Conservation (phyloP, 495 filamentous ascomycete genomes). For the Penicillium soppii region DNA sequence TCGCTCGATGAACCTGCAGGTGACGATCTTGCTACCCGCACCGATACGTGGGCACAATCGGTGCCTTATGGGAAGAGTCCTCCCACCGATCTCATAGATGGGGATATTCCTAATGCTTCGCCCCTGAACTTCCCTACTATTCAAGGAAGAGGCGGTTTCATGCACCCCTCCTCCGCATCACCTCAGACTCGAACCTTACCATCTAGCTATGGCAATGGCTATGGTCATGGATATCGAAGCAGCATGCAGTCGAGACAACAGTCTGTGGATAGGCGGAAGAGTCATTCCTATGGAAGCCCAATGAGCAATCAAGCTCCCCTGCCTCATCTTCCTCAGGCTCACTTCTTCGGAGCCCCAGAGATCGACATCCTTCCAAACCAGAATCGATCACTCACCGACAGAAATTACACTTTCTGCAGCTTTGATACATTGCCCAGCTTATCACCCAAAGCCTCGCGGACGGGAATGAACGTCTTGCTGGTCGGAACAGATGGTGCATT, state of each 20-base stretch:
- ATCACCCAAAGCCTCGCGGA: constrained; percentile 43
- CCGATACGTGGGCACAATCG: constrained; percentile 50
- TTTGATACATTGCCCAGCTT: constrained; percentile 66
- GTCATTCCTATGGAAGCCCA: constrained; percentile 44
- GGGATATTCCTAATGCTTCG: constrained; percentile 42
- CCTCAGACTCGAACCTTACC: constrained; percentile 46
- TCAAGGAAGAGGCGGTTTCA: constrained; percentile 46
- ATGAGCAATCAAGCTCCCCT: constrained; percentile 59
- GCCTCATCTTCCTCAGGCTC: constrained; percentile 78
- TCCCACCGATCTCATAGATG: constrained; percentile 43
- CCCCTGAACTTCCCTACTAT: constrained; percentile 41
- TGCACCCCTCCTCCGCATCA: constrained; percentile 50
- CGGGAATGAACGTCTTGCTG: constrained; percentile 66
- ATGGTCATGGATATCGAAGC: constrained; percentile 41
- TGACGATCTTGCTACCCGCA: constrained; percentile 37
- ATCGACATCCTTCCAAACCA: constrained; percentile 44
- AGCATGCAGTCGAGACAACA: constrained; percentile 40
- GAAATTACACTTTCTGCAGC: constrained; percentile 72
- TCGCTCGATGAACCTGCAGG: constrained; percentile 32
- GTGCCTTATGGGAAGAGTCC: constrained; percentile 52
- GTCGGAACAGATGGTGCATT: constrained; percentile 74
- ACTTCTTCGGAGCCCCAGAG: constrained; percentile 62
- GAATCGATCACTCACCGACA: constrained; percentile 42
- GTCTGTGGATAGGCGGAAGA: constrained; percentile 42
- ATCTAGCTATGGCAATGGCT: constrained; percentile 45